Evolutionary conservation across 1,139 yeast genomes (phyloP).

Genomic region (Debaryomyces udenii): DNA sequence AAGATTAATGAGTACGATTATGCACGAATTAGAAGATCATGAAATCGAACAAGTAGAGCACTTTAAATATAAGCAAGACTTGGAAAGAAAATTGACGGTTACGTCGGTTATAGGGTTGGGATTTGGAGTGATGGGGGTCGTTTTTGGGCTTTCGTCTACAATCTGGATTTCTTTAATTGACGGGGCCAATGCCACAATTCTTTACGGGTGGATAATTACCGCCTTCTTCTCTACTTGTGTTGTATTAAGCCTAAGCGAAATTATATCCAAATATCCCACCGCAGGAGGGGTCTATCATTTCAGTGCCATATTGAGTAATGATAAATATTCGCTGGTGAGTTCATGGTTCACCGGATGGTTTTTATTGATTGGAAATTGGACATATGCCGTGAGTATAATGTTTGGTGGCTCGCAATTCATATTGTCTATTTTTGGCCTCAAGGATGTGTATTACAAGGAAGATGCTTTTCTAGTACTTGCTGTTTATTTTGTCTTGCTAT

Average conservation of each 20-base stretch:
- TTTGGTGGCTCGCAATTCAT: conserved; percentile 78
- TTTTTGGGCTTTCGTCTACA: conserved; percentile 72
- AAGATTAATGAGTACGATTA: conserved; percentile 22
- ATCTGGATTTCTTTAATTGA: conserved; percentile 68
- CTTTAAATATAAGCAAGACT: conserved; percentile 69
- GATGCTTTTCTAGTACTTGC: conserved; percentile 57
- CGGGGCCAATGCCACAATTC: conserved; percentile 73
- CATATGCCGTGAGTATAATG: conserved; percentile 71
- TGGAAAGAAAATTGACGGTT: conserved; percentile 66
- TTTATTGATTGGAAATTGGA: conserved; percentile 72
- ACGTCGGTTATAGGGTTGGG: conserved; percentile 73
- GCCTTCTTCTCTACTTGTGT: conserved; percentile 64
- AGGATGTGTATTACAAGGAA: conserved; percentile 59
- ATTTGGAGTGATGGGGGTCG: conserved; percentile 78
- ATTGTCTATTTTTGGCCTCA: conserved; percentile 63
- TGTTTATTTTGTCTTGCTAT: conserved; percentile 58
- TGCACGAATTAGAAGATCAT: conserved; percentile 41
- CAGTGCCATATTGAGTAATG: conserved; percentile 67
- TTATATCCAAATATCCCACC: conserved; percentile 73
- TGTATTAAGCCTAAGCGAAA: conserved; percentile 69
- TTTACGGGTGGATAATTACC: conserved; percentile 71
- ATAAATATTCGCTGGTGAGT: conserved; percentile 52
- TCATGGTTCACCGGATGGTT: conserved; percentile 84
- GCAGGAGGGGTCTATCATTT: conserved; percentile 78
- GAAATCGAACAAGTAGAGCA: conserved; percentile 65